A percentile compares a stretch with the other conserved stretches of the same genome.
Evolutionary conservation across 306 rosid genomes (phyloP).

Genomic region (Glycyrrhiza uralensis): DNA sequence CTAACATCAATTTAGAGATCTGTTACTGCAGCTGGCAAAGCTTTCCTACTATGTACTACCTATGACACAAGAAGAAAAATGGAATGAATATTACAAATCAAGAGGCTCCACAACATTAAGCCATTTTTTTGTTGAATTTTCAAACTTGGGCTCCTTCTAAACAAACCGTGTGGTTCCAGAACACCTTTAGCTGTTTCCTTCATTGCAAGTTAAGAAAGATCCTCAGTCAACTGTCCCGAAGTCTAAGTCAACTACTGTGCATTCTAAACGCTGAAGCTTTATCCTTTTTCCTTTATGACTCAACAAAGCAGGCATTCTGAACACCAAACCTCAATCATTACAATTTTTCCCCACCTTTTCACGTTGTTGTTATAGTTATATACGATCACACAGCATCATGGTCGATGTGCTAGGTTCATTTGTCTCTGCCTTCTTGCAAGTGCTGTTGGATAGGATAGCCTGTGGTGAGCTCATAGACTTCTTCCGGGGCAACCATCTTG

Average conservation of each 20-base stretch:
- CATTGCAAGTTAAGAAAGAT: background rate
- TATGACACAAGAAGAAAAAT: no score
- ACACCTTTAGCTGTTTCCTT: background rate
- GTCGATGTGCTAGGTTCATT: constrained; percentile 15
- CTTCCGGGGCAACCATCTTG: constrained; percentile 10
- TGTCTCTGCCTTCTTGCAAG: constrained; percentile 21
- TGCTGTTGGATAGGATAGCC: constrained; percentile 23
- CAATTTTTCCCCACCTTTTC: background rate
- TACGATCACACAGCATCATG: constrained; percentile 7
- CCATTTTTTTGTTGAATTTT: no score
- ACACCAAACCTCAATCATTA: constrained; percentile 1
- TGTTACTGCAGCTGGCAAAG: no score
- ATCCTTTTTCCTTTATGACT: background rate
- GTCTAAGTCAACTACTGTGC: background rate
- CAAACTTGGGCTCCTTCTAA: no score
- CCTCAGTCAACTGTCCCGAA: background rate
- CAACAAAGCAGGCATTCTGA: background rate
- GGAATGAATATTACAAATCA: no score
- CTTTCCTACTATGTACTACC: no score
- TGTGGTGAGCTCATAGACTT: constrained; percentile 1
- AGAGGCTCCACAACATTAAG: no score
- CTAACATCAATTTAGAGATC: no score
- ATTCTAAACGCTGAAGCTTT: background rate
- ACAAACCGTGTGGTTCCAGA: background rate
- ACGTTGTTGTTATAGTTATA: background rate